phyloP scores from a whole-genome alignment of 257 asterid species.

The Solanum dulcamara region DNA sequence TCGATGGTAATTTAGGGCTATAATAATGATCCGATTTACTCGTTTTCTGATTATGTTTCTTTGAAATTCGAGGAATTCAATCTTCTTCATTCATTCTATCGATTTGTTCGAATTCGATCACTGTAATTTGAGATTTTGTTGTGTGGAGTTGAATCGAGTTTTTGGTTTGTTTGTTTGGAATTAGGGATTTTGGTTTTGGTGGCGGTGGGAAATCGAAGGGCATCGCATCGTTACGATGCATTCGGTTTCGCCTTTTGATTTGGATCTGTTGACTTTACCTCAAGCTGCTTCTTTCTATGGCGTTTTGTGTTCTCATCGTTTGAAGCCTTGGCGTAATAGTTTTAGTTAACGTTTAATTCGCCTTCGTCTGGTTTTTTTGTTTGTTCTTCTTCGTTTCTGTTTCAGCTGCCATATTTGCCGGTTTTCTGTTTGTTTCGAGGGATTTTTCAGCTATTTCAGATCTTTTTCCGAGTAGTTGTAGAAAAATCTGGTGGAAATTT shows the following conservation, averaged over 20 bases:
- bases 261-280: slow-evolving; percentile 23
- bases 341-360: slow-evolving; percentile 48
- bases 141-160: background rate
- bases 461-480: background rate
- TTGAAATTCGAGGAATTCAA: background rate
- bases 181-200: background rate
- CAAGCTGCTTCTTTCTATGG: slow-evolving; percentile 33
- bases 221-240: slow-evolving; percentile 75
- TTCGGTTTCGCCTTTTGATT: slow-evolving; percentile 55
- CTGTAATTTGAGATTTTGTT: background rate
- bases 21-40: background rate
- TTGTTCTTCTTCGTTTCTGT: slow-evolving; percentile 2
- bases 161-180: background rate
- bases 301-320: slow-evolving; percentile 58
- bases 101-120: background rate
- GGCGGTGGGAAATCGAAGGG: slow-evolving; percentile 39
- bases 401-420: background rate
- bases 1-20: background rate
- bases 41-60: background rate
- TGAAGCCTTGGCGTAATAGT: slow-evolving; percentile 62
- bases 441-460: background rate
- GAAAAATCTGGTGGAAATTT: background rate
- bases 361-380: background rate
- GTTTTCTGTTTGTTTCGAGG: slow-evolving; percentile 1
- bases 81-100: background rate